A percentile compares a stretch with the other conserved stretches of the same genome.
Evolutionary conservation across 169 alveolate species (phyloP).

Genomic region (Eimeria sp.): DNA sequence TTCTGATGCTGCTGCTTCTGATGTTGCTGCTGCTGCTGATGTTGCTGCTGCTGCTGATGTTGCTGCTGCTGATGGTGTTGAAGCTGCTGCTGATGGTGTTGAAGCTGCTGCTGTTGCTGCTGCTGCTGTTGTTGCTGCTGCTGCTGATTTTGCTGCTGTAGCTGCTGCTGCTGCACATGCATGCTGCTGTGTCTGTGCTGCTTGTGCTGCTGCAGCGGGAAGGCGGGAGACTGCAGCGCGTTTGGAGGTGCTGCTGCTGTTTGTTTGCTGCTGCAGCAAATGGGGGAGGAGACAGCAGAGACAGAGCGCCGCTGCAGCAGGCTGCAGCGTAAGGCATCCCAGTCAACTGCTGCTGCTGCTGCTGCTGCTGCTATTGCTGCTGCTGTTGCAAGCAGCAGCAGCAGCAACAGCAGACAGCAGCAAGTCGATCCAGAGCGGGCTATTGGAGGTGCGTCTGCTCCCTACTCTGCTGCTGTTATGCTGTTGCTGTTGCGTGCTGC

Average conservation of each 20-base stretch:
- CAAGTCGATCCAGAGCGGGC: not conserved
- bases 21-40: too few relatives aligned
- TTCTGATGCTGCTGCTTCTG: too few relatives aligned
- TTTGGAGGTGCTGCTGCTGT: slow-evolving; percentile 33
- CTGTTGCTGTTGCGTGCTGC: not conserved
- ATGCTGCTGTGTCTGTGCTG: not conserved
- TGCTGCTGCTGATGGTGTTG: too few relatives aligned
- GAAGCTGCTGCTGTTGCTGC: too few relatives aligned
- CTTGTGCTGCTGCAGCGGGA: slow-evolving; percentile 15
- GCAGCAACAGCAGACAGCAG: slow-evolving; percentile 1
- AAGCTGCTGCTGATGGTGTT: too few relatives aligned
- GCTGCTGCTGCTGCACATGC: too few relatives aligned
- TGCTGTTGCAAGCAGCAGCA: not conserved
- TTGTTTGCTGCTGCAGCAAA: slow-evolving; percentile 2
- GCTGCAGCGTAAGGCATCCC: slow-evolving; percentile 9
- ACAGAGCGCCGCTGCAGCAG: not conserved
- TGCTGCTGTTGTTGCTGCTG: too few relatives aligned
- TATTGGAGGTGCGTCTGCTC: not conserved
- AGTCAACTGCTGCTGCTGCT: too few relatives aligned
- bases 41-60: too few relatives aligned
- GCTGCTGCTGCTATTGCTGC: too few relatives aligned
- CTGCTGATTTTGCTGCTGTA: too few relatives aligned
- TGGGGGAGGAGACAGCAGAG: not conserved
- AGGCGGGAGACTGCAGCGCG: not conserved
- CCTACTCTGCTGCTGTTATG: not conserved